phyloP scores from a whole-genome alignment of 306 rosid genomes.

The Prunus dulcis region DNA sequence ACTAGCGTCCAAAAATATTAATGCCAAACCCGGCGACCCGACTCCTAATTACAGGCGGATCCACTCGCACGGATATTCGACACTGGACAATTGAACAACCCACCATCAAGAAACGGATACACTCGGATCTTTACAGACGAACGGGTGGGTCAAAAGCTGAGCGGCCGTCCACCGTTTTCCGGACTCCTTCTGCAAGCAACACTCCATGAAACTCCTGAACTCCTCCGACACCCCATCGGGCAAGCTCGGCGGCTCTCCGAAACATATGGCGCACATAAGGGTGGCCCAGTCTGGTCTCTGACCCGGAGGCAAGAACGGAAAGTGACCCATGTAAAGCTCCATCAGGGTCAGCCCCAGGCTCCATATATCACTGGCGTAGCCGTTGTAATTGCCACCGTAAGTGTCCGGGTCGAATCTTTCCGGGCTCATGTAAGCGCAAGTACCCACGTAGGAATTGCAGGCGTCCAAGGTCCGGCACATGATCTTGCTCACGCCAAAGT shows the following conservation, averaged over 20 bases:
- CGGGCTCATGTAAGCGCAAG: conserved; percentile 98
- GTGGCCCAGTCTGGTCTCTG: conserved; percentile 93
- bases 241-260: conserved; percentile 65
- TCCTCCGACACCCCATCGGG: conserved; percentile 59
- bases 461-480: conserved; percentile 71
- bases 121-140: conserved; percentile 36
- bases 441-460: conserved; percentile 85
- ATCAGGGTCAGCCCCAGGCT: conserved; percentile 80
- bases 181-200: conserved; percentile 82
- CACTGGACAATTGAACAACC: not conserved
- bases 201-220: conserved; percentile 57
- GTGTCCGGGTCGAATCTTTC: conserved; percentile 89
- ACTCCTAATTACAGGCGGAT: conserved; percentile 4
- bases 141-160: conserved; percentile 71
- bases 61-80: conserved; percentile 2
- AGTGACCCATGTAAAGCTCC: conserved; percentile 89
- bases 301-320: conserved; percentile 75
- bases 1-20: not conserved
- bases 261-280: conserved; percentile 86
- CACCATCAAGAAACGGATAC: conserved; percentile 3
- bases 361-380: conserved; percentile 83
- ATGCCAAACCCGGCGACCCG: conserved; percentile 7
- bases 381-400: conserved; percentile 75
- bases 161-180: conserved; percentile 68
- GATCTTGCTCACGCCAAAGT: conserved; percentile 83